These are phyloP conservation scores for Orbilia brochopaga DNA, from an alignment of 2,329 filamentous ascomycete genomes.

Conservation along the genomic window DNA sequence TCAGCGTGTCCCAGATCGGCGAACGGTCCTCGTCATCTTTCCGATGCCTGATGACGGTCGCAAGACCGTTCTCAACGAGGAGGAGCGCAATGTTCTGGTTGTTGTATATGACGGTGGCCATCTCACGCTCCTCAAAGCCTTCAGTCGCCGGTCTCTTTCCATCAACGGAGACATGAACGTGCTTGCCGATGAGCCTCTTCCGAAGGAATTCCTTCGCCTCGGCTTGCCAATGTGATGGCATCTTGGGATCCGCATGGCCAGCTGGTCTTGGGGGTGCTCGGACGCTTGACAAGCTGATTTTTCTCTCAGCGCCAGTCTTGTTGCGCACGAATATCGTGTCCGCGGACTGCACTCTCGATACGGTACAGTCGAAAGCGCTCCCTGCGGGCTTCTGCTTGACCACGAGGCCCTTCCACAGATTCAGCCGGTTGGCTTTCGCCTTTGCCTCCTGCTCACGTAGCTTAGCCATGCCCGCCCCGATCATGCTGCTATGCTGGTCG, in stretches of 20 bases:
- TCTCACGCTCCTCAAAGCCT: conserved; percentile 91
- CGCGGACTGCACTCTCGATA: conserved; percentile 82
- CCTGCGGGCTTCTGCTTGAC: conserved; percentile 68
- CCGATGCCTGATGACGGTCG: conserved; percentile 90
- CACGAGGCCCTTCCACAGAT: conserved; percentile 81
- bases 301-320: conserved; percentile 84
- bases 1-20: conserved; percentile 87
- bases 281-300: conserved; percentile 89
- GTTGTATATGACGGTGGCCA: conserved; percentile 82
- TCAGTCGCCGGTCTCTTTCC: conserved; percentile 84
- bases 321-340: conserved; percentile 87
- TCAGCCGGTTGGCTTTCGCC: conserved; percentile 76
- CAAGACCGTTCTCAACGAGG: conserved; percentile 78
- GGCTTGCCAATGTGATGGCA: conserved; percentile 74
- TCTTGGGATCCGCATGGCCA: conserved; percentile 43
- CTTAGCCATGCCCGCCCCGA: conserved; percentile 84
- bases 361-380: conserved; percentile 75
- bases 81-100: conserved; percentile 64
- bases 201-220: conserved; percentile 96
- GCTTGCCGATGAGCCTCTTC: conserved; percentile 93
- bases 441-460: conserved; percentile 85
- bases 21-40: conserved; percentile 94
- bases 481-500: conserved; percentile 91
- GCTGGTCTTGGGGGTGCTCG: conserved; percentile 76
- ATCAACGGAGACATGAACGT: conserved; percentile 85